Conservation (phyloP, 768 basidiomycete species). For the Russula compacta region DNA sequence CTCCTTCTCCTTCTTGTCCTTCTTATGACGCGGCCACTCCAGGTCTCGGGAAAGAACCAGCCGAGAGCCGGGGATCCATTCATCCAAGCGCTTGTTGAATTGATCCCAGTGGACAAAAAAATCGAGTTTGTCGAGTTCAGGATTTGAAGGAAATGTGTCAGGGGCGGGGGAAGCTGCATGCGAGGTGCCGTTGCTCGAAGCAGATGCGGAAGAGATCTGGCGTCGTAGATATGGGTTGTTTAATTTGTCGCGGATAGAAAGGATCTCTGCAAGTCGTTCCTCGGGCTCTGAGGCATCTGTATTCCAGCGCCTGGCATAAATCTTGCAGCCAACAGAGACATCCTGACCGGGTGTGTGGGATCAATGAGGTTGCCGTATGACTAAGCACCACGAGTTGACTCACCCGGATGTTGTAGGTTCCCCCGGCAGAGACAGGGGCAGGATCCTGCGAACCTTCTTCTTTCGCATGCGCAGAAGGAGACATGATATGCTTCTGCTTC, state of each 20-base stretch:
- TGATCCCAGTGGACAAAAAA: conserved; percentile 99
- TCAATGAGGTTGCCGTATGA: conserved; percentile 17
- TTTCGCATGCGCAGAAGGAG: conserved; percentile 23
- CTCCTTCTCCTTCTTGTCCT: conserved; percentile 42
- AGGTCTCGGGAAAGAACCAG: conserved; percentile 78
- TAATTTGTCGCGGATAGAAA: conserved; percentile 88
- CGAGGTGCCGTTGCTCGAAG: conserved; percentile 22
- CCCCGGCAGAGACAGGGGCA: conserved; percentile 61
- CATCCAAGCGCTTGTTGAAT: conserved; percentile 98
- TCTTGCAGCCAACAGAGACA: conserved; percentile 89
- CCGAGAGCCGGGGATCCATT: conserved; percentile 88
- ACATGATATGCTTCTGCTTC: not conserved
- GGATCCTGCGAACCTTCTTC: conserved; percentile 38
- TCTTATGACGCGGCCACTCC: conserved; percentile 95
- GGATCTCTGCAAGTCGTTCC: conserved; percentile 90
- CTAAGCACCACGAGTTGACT: conserved; percentile 25
- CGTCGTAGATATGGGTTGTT: conserved; percentile 49
- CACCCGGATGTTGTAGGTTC: conserved; percentile 70
- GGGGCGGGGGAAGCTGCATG: conserved; percentile 26
- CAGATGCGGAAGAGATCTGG: conserved; percentile 27
- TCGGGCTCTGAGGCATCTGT: conserved; percentile 60
- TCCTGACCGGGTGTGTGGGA: conserved; percentile 39
- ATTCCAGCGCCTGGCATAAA: conserved; percentile 79
- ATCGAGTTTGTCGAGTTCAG: conserved; percentile 70
- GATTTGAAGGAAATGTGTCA: conserved; percentile 37